Evolutionary conservation across 2,329 filamentous ascomycete genomes (phyloP).

Genomic region (Cladophialophora carrionii): DNA sequence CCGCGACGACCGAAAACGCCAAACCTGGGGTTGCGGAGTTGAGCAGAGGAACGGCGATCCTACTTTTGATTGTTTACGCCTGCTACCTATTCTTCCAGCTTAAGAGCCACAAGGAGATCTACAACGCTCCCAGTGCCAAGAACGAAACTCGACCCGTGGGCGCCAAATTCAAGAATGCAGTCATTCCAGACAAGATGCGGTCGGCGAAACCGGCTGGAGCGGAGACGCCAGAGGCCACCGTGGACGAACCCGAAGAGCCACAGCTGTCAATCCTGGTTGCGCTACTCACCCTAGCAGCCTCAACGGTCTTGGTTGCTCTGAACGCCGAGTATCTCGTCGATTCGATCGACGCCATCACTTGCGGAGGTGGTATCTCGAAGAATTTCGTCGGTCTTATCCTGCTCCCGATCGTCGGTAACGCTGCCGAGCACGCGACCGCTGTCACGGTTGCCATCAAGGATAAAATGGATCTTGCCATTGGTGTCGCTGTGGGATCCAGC

Average conservation of each 20-base stretch:
- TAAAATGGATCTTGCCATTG: conserved; percentile 70
- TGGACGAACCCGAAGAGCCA: conserved; percentile 74
- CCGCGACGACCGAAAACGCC: conserved; percentile 29
- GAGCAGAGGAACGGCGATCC: conserved; percentile 62
- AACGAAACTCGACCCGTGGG: conserved; percentile 60
- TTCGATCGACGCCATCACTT: conserved; percentile 60
- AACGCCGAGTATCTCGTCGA: conserved; percentile 69
- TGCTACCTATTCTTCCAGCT: conserved; percentile 90
- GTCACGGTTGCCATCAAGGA: conserved; percentile 66
- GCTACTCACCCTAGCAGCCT: conserved; percentile 68
- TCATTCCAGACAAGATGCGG: conserved; percentile 39
- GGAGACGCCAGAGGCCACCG: conserved; percentile 40
- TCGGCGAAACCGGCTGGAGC: conserved; percentile 5
- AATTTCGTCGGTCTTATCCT: conserved; percentile 68
- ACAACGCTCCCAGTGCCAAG: conserved; percentile 79
- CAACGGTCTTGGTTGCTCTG: conserved; percentile 77
- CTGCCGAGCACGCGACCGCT: conserved; percentile 67
- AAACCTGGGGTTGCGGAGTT: conserved; percentile 34
- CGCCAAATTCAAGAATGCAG: conserved; percentile 33
- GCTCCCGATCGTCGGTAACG: conserved; percentile 68
- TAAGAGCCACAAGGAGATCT: conserved; percentile 78
- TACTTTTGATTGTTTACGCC: conserved; percentile 80
- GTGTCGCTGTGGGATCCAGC: conserved; percentile 66
- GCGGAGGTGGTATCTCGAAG: conserved; percentile 54
- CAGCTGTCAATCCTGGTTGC: conserved; percentile 74